Evolutionary conservation across 139 green algal species (phyloP).

Genomic region (Chlamydomonas sp.): DNA sequence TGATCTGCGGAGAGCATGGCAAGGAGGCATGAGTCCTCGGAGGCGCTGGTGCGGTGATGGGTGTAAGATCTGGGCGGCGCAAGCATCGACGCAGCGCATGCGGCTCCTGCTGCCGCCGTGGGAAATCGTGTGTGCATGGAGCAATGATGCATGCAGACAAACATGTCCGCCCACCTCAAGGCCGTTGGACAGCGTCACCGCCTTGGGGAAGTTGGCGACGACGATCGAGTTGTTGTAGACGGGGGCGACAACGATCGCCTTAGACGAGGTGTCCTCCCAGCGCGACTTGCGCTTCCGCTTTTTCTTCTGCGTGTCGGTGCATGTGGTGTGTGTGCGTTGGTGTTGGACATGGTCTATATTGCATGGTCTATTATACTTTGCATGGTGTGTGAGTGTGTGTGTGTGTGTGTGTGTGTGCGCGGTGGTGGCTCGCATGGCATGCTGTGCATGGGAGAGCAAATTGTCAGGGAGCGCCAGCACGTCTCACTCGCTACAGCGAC

Average conservation of each 20-base stretch:
- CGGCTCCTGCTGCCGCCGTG: neutral
- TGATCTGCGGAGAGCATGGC: constrained; percentile 26
- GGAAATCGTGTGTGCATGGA: neutral
- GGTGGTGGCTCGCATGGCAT: too few species aligned
- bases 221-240: constrained; percentile 22
- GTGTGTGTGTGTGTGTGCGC: too few species aligned
- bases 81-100: neutral
- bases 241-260: constrained; percentile 7
- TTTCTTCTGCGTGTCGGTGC: constrained; percentile 6
- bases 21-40: neutral
- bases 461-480: too few species aligned
- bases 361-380: too few species aligned
- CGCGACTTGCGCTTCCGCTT: constrained; percentile 41
- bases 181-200: constrained; percentile 35
- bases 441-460: too few species aligned
- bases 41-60: neutral
- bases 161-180: constrained; percentile 32
- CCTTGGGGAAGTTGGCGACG: constrained; percentile 36
- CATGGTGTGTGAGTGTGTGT: too few species aligned
- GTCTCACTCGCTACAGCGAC: too few species aligned
- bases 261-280: constrained; percentile 37
- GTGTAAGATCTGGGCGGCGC: neutral
- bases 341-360: too few species aligned
- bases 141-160: neutral
- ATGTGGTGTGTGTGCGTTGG: too few species aligned